Conservation (phyloP, 23 red algal genomes). For the Gracilariopsis chorda region DNA sequence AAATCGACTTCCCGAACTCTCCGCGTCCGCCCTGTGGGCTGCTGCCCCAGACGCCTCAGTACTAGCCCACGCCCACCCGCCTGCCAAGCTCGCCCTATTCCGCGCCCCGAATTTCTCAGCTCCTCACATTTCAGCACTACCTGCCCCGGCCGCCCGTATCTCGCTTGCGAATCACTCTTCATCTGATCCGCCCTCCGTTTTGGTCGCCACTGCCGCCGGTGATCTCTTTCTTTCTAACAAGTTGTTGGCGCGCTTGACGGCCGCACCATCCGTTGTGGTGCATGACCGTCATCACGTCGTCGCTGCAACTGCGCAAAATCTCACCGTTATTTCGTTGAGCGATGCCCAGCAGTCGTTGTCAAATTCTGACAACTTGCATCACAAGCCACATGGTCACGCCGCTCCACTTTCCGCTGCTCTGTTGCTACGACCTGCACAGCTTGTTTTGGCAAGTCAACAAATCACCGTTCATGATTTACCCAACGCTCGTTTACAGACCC, state of each 20-base stretch:
- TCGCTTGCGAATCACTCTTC: not conserved
- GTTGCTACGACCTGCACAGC: not conserved
- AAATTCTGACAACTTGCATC: not conserved
- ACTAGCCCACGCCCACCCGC: not conserved
- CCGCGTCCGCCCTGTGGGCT: not conserved
- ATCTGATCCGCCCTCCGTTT: conserved; percentile 1
- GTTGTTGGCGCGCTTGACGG: not conserved
- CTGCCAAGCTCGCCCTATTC: conserved; percentile 7
- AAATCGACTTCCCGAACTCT: not conserved
- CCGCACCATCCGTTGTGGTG: conserved; percentile 4
- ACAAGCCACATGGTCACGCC: not conserved
- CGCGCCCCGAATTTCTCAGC: not conserved
- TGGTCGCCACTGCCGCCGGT: not conserved
- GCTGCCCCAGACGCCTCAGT: not conserved
- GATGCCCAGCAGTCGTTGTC: too few relatives aligned
- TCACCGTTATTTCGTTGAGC: not conserved
- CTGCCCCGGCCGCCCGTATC: not conserved
- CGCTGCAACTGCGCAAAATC: not conserved
- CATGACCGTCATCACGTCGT: not conserved
- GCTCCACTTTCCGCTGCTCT: conserved; percentile 1
- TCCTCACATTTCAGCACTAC: not conserved
- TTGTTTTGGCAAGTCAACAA: not conserved
- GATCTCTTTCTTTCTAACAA: conserved; percentile 7
- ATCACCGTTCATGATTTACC: not conserved
- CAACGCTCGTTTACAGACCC: not conserved